Evolutionary conservation across 75 land plant genomes (phyloP).

Genomic region (Selaginella tamariscina): DNA sequence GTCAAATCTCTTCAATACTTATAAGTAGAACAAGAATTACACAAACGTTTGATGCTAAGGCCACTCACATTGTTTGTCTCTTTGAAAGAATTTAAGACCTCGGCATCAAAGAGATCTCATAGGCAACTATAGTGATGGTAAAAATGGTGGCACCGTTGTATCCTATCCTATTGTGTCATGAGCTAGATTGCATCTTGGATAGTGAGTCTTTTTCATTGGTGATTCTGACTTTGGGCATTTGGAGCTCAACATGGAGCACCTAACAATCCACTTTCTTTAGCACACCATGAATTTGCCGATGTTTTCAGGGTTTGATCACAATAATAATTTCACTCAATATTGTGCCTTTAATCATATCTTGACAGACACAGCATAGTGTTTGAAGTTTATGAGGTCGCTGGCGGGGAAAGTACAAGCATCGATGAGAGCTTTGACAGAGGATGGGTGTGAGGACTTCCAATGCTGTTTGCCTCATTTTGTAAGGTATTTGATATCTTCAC

Average conservation of each 20-base stretch:
- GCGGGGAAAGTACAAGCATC: neutral
- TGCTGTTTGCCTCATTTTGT: neutral
- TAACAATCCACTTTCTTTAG: conserved; percentile 1
- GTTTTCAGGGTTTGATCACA: conserved; percentile 1
- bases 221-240: conserved; percentile 3
- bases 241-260: conserved; percentile 4
- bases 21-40: conserved; percentile 1
- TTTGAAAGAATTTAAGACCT: conserved; percentile 2
- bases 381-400: neutral
- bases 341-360: conserved; percentile 2
- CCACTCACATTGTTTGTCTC: neutral
- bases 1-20: conserved; percentile 2
- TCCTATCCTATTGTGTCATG: conserved; percentile 1
- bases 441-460: conserved; percentile 1
- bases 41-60: neutral
- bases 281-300: neutral
- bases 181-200: conserved; percentile 1
- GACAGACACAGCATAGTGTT: conserved; percentile 3
- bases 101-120: conserved; percentile 1
- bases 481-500: conserved; percentile 1
- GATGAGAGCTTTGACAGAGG: conserved; percentile 3
- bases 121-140: neutral
- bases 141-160: conserved; percentile 1
- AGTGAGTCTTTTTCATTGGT: conserved; percentile 1
- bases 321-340: neutral